Evolutionary conservation across 139 green algal species (phyloP), one percentile per base, ranked within the genome.

Genomic region (Pleodorina starrii): DNA sequence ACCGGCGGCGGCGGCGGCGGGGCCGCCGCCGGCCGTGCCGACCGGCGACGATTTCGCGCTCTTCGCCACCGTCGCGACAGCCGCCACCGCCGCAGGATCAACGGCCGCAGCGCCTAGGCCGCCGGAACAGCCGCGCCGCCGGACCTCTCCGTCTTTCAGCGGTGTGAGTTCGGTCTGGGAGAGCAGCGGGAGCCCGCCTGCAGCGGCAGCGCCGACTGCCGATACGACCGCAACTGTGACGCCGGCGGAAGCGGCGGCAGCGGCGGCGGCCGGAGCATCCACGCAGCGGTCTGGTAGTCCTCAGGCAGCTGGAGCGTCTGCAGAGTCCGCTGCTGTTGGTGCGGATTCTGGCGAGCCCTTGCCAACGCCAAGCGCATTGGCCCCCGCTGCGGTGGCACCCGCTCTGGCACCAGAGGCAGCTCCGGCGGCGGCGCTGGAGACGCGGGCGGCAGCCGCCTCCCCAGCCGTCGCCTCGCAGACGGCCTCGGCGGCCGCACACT

Each of bases 41-140:
- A 71, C 21, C 5, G 79, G 79, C 38, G 79, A 86, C 38, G 79
- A 86, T 38, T 86, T 75, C 29, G 57, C 38, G 38, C 57, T 86
- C n/a, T 86, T 86, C 27, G 79, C 57, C 23, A 42, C 11, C 29
- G 79, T 86, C 0, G 79, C 79, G 2, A 2, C 29, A 29, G 36
- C 51, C 51, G 79, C 79, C 10, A 2, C 29, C 48, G 36, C 51
- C 51, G 50, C 50, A 0, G 32, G 48, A 25, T 14, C 57, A 10
- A 9, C 78, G 10, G 51, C 78, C 25, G 2, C 72, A 9, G 5
- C 72, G 1, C 16, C 19, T 17, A n/a, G 32, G 32, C 1, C 69
- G 35, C 69, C 4, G 40, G 10, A 44, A 2, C 69, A 17, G 25
- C 40, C 72, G 43, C 42, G 10, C 14, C 40, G 40, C 36, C 23